These are phyloP conservation scores for Pseudofabraea citricarpa DNA, from an alignment of 2,329 filamentous ascomycete genomes.

Conservation along the genomic window DNA sequence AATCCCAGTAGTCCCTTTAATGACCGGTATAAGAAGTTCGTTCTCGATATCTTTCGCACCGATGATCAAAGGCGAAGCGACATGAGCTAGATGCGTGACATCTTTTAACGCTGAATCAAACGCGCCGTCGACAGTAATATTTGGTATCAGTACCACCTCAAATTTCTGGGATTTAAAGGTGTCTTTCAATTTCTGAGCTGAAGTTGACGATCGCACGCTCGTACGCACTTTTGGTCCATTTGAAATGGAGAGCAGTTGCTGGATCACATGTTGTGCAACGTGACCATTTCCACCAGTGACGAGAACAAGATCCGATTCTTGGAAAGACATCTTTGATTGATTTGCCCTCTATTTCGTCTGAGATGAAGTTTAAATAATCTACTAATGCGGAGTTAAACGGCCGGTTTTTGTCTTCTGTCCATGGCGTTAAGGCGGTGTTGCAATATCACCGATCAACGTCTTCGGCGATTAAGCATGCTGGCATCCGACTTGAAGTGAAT, in stretches of 20 bases:
- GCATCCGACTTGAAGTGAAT: no score
- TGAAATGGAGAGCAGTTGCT: constrained; percentile 1
- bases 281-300: constrained; percentile 3
- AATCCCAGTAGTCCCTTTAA: background rate
- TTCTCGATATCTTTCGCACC: background rate
- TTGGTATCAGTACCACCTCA: background rate
- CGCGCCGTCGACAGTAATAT: constrained; percentile 1
- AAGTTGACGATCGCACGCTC: background rate
- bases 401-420: no score
- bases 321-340: background rate
- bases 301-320: background rate
- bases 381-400: no score
- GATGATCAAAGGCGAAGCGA: constrained; percentile 1
- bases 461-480: no score
- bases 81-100: constrained; percentile 2
- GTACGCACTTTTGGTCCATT: background rate
- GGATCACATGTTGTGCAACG: constrained; percentile 2
- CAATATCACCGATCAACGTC: no score
- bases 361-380: no score
- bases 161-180: background rate
- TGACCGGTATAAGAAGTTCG: background rate
- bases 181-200: background rate
- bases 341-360: no score
- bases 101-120: background rate
- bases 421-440: no score